Evolutionary conservation across 2,329 filamentous ascomycete species (phyloP).

Genomic region (Aspergillus floridensis): DNA sequence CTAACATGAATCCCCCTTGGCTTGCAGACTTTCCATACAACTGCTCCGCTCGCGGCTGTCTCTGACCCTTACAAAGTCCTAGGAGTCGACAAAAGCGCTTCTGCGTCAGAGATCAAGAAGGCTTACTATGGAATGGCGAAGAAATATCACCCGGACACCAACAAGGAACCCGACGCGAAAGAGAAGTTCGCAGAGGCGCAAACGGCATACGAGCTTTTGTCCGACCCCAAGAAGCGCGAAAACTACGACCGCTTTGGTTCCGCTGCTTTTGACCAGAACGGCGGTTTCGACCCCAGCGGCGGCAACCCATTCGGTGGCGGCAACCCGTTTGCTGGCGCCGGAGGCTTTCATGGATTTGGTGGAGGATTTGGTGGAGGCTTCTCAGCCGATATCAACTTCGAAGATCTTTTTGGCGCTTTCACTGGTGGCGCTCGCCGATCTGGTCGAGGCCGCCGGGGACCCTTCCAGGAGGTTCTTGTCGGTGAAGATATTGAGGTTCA

Average conservation of each 20-base stretch:
- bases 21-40: slow-evolving; percentile 44
- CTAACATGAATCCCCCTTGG: slow-evolving; percentile 9
- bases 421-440: slow-evolving; percentile 58
- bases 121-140: slow-evolving; percentile 97
- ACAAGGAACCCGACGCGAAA: slow-evolving; percentile 90
- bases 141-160: slow-evolving; percentile 96
- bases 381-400: slow-evolving; percentile 85
- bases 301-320: slow-evolving; percentile 42
- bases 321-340: slow-evolving; percentile 57
- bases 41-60: slow-evolving; percentile 61
- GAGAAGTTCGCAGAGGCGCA: slow-evolving; percentile 94
- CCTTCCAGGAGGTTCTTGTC: slow-evolving; percentile 81
- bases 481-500: slow-evolving; percentile 96
- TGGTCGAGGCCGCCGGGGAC: slow-evolving; percentile 56
- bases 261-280: slow-evolving; percentile 65
- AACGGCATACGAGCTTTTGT: slow-evolving; percentile 87
- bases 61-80: slow-evolving; percentile 86
- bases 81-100: slow-evolving; percentile 78
- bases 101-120: slow-evolving; percentile 89
- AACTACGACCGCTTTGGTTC: slow-evolving; percentile 89
- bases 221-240: slow-evolving; percentile 88
- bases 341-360: slow-evolving; percentile 60
- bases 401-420: slow-evolving; percentile 91
- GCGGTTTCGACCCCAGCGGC: slow-evolving; percentile 74
- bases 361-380: slow-evolving; percentile 61